Evolutionary conservation across 495 filamentous ascomycete species (phyloP).

Genomic region (Aeminium ludgeri): DNA sequence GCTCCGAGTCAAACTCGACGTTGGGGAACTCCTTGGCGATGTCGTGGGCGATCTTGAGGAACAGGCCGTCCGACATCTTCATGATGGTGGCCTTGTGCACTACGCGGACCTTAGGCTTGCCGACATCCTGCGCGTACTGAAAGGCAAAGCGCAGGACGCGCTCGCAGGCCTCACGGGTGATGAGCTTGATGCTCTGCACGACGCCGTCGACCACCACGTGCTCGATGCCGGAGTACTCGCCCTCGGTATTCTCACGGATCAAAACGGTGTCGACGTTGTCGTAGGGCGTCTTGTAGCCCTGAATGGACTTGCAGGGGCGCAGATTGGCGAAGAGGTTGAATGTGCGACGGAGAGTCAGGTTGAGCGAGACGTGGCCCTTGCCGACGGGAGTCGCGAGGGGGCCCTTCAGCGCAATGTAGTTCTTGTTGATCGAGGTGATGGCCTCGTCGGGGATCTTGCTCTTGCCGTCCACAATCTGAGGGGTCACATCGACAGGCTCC

Average conservation of each 20-base stretch:
- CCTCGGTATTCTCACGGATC: slow-evolving; percentile 99
- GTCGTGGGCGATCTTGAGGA: slow-evolving; percentile 67
- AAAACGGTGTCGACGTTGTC: slow-evolving; percentile 93
- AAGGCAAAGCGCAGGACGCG: slow-evolving; percentile 91
- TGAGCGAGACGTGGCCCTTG: slow-evolving; percentile 97
- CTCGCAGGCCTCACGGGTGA: slow-evolving; percentile 84
- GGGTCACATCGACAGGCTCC: slow-evolving; percentile 93
- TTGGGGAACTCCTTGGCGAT: slow-evolving; percentile 87
- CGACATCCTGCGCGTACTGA: slow-evolving; percentile 84
- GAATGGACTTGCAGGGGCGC: slow-evolving; percentile 88
- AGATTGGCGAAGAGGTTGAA: slow-evolving; percentile 99
- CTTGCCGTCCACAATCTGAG: slow-evolving; percentile 78
- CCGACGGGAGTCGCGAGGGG: slow-evolving; percentile 93
- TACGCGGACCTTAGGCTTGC: slow-evolving; percentile 85
- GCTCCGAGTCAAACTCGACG: slow-evolving; percentile 87
- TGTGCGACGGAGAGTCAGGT: slow-evolving; percentile 91
- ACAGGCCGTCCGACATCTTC: slow-evolving; percentile 99
- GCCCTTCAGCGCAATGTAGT: slow-evolving; percentile 93
- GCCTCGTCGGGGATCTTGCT: slow-evolving; percentile 81
- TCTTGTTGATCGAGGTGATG: slow-evolving; percentile 76
- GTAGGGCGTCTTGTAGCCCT: slow-evolving; percentile 96
- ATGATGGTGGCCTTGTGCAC: slow-evolving; percentile 99
- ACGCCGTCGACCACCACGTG: slow-evolving; percentile 96
- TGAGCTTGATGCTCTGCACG: slow-evolving; percentile 98
- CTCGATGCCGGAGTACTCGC: slow-evolving; percentile 98